Evolutionary conservation across 2,329 filamentous ascomycete species (phyloP), one percentile per base, ranked within the genome.

Genomic region (Alternaria panax): DNA sequence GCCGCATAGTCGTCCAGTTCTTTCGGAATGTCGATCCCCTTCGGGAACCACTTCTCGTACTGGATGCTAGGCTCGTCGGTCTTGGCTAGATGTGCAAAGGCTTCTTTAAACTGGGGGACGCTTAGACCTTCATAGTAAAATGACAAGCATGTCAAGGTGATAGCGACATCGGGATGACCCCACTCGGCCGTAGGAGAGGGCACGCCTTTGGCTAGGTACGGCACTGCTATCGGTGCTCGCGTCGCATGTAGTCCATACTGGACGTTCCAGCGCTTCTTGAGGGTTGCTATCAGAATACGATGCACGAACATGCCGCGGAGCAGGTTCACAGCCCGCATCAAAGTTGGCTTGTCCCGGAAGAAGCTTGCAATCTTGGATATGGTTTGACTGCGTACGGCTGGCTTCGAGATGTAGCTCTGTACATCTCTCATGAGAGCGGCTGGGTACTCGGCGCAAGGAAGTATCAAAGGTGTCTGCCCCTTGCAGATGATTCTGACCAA

Each of bases 251-350:
- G 62, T 0, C 81, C 80, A 62, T 81, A 93, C 42, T 87, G 81
- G 0, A 92, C 89, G 27, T 89, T 88, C 85, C 85, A 91, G 4
- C 87, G 78, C 69, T 90, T 91, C 51, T 85, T 84, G 0, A 90
- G 68, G 3, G 81, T 84, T 25, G 88, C 83, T 1, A 86, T 69
- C 0, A 92, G 73, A 3, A 92, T 86, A 0, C 84, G 79, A 54
- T 87, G 82, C 0, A 86, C 81, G 0, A 92, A 70, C 0, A 92
- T 76, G 0, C 90, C 90, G 0, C 90, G 85, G 0, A 92, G 71
- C 0, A 91, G 80, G 7, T 87, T 82, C 0, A 90, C 62, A 0
- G 62, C 55, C 12, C 74, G 70, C 59, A 79, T 78, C 79, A 85
- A 85, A 1, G 78, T 48, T n/a, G 64, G 65, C 5, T 73, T 74